phyloP scores from a whole-genome alignment of 202 grass and related monocot species.

The Dendrocalamus latiflorus region DNA sequence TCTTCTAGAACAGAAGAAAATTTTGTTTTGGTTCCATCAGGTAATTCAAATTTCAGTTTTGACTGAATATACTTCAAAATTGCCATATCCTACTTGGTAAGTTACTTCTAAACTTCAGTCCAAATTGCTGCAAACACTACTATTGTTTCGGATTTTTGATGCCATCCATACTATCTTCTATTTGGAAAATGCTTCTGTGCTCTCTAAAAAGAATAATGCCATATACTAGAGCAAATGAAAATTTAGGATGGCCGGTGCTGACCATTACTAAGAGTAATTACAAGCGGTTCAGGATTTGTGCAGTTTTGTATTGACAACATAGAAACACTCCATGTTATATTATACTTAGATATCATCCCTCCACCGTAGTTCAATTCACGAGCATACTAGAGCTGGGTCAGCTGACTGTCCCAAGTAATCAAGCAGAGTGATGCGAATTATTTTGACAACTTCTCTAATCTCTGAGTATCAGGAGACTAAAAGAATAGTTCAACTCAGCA shows the following conservation, averaged over 20 bases:
- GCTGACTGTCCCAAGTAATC: background rate
- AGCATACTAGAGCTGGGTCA: background rate
- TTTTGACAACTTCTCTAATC: background rate
- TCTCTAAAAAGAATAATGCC: background rate
- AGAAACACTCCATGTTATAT: background rate
- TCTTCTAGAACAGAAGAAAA: conserved; percentile 31
- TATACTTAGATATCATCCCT: background rate
- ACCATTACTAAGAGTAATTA: background rate
- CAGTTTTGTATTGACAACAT: background rate
- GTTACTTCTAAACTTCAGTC: background rate
- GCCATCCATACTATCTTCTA: background rate
- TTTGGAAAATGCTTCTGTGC: background rate
- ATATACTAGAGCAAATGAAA: background rate
- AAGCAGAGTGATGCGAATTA: background rate
- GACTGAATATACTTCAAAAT: background rate
- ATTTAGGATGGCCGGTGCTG: background rate
- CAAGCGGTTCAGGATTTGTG: background rate
- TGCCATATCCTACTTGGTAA: background rate
- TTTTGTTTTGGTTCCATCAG: background rate
- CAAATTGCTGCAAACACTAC: background rate
- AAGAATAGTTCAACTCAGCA: background rate
- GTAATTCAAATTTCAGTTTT: conserved; percentile 1
- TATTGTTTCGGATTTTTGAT: background rate
- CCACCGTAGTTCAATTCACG: background rate
- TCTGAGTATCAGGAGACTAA: background rate